A percentile compares a stretch with the other conserved stretches of the same genome.
phyloP scores from a whole-genome alignment of 129 eudicot species.

The Dittrichia graveolens region DNA sequence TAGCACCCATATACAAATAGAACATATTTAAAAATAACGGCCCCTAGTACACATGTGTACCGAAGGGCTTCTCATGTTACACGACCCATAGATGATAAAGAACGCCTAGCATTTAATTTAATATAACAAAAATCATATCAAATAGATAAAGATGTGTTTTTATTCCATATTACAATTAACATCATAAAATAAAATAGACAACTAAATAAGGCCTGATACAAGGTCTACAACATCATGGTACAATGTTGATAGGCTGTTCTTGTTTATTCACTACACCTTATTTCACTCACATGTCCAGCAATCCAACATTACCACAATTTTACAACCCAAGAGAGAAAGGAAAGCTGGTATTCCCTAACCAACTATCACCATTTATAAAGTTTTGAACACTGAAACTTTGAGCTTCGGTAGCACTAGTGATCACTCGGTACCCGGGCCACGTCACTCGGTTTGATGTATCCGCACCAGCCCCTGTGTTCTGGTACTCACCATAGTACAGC shows the following conservation, averaged over 20 bases:
- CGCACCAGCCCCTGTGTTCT: conserved; percentile 69
- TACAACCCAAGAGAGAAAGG: conserved; percentile 68
- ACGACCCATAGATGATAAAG: no score
- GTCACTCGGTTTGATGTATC: conserved; percentile 57
- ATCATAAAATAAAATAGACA: no score
- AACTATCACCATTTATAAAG: conserved; percentile 60
- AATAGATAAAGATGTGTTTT: no score
- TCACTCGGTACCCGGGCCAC: conserved; percentile 70
- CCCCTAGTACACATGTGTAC: no score
- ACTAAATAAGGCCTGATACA: neutral
- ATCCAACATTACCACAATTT: neutral
- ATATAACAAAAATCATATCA: no score
- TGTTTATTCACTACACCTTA: neutral
- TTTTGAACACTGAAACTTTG: conserved; percentile 48
- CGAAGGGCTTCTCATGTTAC: no score
- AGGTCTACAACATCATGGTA: neutral
- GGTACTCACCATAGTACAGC: conserved; percentile 65
- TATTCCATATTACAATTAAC: no score
- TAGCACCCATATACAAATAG: no score
- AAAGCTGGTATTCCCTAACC: conserved; percentile 58
- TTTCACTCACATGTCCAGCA: neutral
- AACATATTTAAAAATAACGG: no score
- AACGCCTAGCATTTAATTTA: no score
- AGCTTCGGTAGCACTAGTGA: conserved; percentile 64
- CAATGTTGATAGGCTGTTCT: neutral